phyloP scores from a whole-genome alignment of 306 rosid species.

The Vigna hirtella region DNA sequence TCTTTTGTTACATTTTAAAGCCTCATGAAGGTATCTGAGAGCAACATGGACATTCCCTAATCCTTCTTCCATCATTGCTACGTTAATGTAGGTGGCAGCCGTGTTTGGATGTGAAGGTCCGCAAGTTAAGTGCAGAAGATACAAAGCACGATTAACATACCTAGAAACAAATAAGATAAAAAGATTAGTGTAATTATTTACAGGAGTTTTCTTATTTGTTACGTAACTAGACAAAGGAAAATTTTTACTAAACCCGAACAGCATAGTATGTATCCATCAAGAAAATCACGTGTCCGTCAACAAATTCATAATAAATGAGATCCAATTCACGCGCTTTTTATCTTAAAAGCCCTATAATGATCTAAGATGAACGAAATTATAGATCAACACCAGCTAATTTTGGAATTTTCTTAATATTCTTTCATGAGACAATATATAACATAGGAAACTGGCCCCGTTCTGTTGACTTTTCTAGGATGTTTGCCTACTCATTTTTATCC shows the following conservation, averaged over 20 bases:
- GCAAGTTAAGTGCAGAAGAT: constrained; percentile 92
- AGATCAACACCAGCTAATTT: not conserved
- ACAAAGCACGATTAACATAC: constrained; percentile 95
- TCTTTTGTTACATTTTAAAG: constrained; percentile 94
- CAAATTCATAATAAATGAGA: constrained; percentile 11
- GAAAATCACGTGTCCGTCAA: constrained; percentile 7
- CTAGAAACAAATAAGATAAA: constrained; percentile 47
- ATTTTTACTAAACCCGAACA: not conserved
- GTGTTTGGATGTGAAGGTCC: constrained; percentile 99
- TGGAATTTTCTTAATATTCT: not conserved
- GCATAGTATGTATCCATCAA: not conserved
- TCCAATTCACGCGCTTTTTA: not conserved
- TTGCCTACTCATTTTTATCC: not conserved
- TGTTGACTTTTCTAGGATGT: constrained; percentile 4
- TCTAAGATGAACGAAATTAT: not conserved
- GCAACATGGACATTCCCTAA: constrained; percentile 97
- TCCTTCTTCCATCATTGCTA: constrained; percentile 99
- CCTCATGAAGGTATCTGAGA: constrained; percentile 96
- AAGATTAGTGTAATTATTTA: constrained; percentile 13
- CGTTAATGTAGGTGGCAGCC: constrained; percentile 97
- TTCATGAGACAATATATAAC: constrained; percentile 17
- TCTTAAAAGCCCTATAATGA: constrained; percentile 3
- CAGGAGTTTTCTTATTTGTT: not conserved
- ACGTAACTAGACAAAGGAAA: constrained; percentile 5
- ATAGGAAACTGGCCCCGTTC: not conserved